Conservation (phyloP, 306 rosid genomes). For the barrel medic (Medicago truncatula) region MtrunA17r5.0-ANR NC_053049.1:39827501-39828000, state of each 20-base stretch:
- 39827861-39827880: conserved; percentile 80
- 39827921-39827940: conserved; percentile 1
- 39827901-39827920: conserved; percentile 94
- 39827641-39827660: not conserved
- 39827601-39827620: conserved; percentile 5
- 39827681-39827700: too few species aligned
- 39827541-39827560: not conserved
- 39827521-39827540: not conserved
- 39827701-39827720: too few species aligned
- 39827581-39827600: not conserved
- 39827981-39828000: too few species aligned
- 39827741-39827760: conserved; percentile 72
- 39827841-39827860: conserved; percentile 75
- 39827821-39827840: conserved; percentile 77
- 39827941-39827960: not conserved
- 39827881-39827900: conserved; percentile 85
- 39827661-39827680: too few species aligned
- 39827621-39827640: not conserved
- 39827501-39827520: too few species aligned
- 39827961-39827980: too few species aligned
- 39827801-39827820: conserved; percentile 85
- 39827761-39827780: conserved; percentile 92
- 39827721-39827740: too few species aligned
- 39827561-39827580: too few species aligned
- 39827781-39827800: conserved; percentile 96